phyloP scores from a whole-genome alignment of 2,329 filamentous ascomycete genomes.

The Sporothrix curviconia region DNA sequence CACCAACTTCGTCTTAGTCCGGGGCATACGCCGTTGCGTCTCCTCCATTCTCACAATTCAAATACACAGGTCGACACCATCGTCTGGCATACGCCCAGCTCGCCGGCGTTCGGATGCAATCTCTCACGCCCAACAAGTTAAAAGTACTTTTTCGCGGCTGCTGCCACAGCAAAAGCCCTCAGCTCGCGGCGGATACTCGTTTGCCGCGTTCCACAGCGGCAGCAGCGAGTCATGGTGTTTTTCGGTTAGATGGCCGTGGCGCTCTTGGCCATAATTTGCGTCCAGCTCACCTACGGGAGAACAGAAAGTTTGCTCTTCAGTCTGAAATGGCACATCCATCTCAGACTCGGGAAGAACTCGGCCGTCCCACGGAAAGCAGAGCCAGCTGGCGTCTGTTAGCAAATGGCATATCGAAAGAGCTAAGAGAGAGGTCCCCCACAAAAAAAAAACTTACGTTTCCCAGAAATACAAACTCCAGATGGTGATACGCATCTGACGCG shows the following conservation, averaged over 20 bases:
- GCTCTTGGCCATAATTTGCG: constrained; percentile 18
- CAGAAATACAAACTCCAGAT: constrained; percentile 19
- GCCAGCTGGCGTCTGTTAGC: constrained; percentile 9
- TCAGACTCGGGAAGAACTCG: constrained; percentile 18
- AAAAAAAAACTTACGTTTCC: constrained; percentile 14
- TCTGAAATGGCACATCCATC: constrained; percentile 18
- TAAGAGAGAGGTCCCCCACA: background rate
- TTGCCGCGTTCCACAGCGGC: constrained; percentile 19
- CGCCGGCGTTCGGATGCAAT: constrained; percentile 13
- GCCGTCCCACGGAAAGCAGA: constrained; percentile 19
- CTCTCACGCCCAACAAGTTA: constrained; percentile 13
- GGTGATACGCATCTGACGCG: constrained; percentile 16
- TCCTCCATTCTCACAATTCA: background rate
- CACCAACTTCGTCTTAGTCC: no score
- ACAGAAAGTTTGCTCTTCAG: constrained; percentile 17
- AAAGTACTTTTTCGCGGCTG: constrained; percentile 14
- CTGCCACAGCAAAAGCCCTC: constrained; percentile 16
- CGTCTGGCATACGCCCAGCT: constrained; percentile 18
- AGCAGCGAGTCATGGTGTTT: constrained; percentile 19
- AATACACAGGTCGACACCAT: constrained; percentile 19
- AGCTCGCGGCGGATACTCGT: constrained; percentile 18
- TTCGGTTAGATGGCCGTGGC: constrained; percentile 15
- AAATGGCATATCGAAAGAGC: no score
- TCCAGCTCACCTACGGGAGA: constrained; percentile 14
- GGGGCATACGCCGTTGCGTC: background rate